A percentile compares a stretch with the other conserved stretches of the same genome.
These are phyloP conservation scores for Saprolegnia diclina DNA, from an alignment of 352 stramenopile genomes.

Conservation along the genomic window DNA sequence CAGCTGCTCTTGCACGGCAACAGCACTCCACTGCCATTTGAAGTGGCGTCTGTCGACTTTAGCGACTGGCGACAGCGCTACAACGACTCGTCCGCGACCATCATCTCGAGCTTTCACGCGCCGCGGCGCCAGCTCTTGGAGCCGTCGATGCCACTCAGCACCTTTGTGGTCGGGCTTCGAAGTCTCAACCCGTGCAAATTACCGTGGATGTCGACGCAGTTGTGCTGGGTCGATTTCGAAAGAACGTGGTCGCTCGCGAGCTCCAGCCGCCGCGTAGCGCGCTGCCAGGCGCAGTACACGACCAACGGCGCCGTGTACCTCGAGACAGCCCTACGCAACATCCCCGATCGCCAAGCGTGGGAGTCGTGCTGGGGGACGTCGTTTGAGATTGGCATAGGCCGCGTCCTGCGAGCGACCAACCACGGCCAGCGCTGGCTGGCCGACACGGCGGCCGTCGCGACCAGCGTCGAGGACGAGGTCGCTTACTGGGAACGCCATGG, in stretches of 20 bases:
- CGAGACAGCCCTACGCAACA: conserved; percentile 17
- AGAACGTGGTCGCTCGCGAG: conserved; percentile 22
- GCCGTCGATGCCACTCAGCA: background rate
- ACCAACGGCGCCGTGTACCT: conserved; percentile 26
- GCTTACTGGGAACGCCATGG: background rate
- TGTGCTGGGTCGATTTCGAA: conserved; percentile 25
- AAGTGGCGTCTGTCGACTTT: background rate
- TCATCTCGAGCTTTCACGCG: conserved; percentile 9
- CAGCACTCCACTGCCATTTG: background rate
- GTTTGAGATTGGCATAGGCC: conserved; percentile 4
- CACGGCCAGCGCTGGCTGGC: background rate
- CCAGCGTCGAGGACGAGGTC: conserved; percentile 5
- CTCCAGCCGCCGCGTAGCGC: conserved; percentile 5
- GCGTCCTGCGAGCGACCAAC: background rate
- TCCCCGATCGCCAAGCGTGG: background rate
- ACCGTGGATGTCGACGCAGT: conserved; percentile 26
- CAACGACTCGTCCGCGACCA: conserved; percentile 1
- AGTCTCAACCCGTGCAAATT: conserved; percentile 6
- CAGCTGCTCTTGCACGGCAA: background rate
- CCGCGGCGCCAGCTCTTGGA: background rate
- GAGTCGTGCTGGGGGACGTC: conserved; percentile 21
- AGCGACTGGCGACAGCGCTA: background rate
- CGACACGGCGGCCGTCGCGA: background rate
- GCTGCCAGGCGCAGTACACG: conserved; percentile 7
- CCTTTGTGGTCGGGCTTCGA: conserved; percentile 3